Percentiles rank a stretch among this genome's conserved stretches.
Conservation (phyloP, 2,329 filamentous ascomycete genomes). For the Chrysoporthe cubensis region DNA sequence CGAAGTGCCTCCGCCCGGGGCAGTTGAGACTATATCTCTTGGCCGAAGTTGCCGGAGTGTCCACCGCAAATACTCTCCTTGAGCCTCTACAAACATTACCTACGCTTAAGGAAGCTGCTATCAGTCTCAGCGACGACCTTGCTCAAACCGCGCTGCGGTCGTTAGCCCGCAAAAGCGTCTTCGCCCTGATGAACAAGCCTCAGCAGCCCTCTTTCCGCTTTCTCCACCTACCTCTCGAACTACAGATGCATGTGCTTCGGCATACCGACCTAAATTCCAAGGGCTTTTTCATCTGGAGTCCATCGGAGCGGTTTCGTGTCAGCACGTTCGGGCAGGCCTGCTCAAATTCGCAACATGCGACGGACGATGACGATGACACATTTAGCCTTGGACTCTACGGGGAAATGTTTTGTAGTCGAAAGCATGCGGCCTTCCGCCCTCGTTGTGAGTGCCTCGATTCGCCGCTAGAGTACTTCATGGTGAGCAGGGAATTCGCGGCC, state of each 20-base stretch:
- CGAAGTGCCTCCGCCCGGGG: neutral
- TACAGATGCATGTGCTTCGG: slow-evolving; percentile 1
- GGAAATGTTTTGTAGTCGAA: neutral
- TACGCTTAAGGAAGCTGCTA: neutral
- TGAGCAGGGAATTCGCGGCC: slow-evolving; percentile 1
- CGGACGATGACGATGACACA: neutral
- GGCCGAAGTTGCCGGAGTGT: neutral
- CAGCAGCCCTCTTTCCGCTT: slow-evolving; percentile 2
- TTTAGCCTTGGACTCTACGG: neutral
- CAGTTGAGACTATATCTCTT: neutral
- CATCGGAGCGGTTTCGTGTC: slow-evolving; percentile 1
- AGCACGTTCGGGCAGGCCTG: slow-evolving; percentile 3
- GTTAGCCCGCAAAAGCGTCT: neutral
- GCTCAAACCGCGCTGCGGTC: neutral
- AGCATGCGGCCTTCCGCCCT: slow-evolving; percentile 1
- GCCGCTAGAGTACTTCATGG: slow-evolving; percentile 6
- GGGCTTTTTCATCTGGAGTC: neutral
- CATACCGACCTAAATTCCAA: neutral
- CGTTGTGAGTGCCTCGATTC: neutral
- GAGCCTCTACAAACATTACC: neutral
- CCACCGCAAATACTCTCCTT: neutral
- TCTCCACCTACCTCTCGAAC: neutral
- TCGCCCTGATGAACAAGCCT: slow-evolving; percentile 5
- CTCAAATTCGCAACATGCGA: neutral
- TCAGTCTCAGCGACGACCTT: neutral